Percentiles rank a stretch among this genome's conserved stretches.
These are phyloP conservation scores for Polytolypa hystricis DNA, from an alignment of 2,329 filamentous ascomycete species.

Conservation along the genomic window DNA sequence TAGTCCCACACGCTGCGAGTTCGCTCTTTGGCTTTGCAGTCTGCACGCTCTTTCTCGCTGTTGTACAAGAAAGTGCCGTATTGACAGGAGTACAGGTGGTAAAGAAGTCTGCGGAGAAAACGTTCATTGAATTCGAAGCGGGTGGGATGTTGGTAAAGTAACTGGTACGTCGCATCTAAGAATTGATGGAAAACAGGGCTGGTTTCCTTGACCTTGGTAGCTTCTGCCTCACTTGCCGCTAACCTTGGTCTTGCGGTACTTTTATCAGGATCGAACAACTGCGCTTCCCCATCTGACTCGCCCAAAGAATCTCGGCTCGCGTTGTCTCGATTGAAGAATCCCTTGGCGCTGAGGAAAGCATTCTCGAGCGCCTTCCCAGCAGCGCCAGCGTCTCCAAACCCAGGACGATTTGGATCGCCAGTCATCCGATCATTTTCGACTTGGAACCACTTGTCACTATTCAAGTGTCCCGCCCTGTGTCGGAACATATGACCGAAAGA, in stretches of 20 bases:
- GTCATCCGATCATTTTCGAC: constrained; percentile 70
- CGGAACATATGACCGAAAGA: constrained; percentile 98
- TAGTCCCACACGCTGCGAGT: constrained; percentile 94
- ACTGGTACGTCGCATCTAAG: constrained; percentile 84
- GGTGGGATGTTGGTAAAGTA: constrained; percentile 71
- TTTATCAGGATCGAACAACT: constrained; percentile 38
- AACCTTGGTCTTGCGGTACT: constrained; percentile 25
- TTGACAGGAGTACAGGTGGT: constrained; percentile 91
- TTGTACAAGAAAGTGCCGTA: constrained; percentile 97
- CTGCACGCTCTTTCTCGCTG: constrained; percentile 75
- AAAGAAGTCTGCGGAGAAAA: constrained; percentile 77
- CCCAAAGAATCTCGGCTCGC: constrained; percentile 52
- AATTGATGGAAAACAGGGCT: constrained; percentile 98
- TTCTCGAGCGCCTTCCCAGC: constrained; percentile 71
- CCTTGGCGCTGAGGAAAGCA: constrained; percentile 70
- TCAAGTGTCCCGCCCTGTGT: constrained; percentile 76
- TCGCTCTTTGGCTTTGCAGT: constrained; percentile 55
- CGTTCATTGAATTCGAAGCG: constrained; percentile 96
- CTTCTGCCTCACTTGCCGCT: constrained; percentile 46
- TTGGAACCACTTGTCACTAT: constrained; percentile 87
- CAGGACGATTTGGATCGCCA: constrained; percentile 33
- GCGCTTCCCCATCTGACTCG: constrained; percentile 49
- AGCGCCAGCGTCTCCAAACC: constrained; percentile 31
- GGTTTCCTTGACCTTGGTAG: constrained; percentile 71
- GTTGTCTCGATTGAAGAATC: constrained; percentile 76